These are phyloP conservation scores for Ilex asprella DNA, from an alignment of 257 asterid species.

Conservation along the genomic window DNA sequence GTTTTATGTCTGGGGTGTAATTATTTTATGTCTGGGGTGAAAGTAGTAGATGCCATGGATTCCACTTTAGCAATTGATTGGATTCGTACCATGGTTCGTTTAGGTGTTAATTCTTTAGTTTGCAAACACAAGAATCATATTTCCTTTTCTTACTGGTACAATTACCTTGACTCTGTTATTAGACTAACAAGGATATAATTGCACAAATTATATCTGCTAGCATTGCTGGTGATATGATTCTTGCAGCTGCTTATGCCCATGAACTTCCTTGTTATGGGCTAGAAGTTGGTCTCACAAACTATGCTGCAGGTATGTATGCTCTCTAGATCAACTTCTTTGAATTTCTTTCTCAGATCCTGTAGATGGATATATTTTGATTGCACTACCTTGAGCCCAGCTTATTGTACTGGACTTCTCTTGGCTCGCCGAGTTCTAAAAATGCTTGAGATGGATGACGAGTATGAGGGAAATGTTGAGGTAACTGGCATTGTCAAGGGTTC, in stretches of 20 bases:
- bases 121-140: neutral
- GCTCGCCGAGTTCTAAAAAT: constrained; percentile 67
- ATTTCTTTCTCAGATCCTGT: neutral
- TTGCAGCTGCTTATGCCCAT: constrained; percentile 58
- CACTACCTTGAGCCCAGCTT: constrained; percentile 34
- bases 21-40: neutral
- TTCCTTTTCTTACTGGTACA: neutral
- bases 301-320: constrained; percentile 48
- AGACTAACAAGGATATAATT: constrained; percentile 62
- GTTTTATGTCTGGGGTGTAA: neutral
- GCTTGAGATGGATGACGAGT: constrained; percentile 73
- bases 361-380: constrained; percentile 5
- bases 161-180: constrained; percentile 24
- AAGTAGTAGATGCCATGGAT: neutral
- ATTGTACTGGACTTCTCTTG: constrained; percentile 70
- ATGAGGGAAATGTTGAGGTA: constrained; percentile 70
- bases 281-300: constrained; percentile 60
- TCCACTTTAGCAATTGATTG: neutral
- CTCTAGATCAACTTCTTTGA: neutral
- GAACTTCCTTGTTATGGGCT: constrained; percentile 66
- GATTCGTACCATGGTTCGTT: too few relatives aligned
- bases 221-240: constrained; percentile 58
- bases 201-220: constrained; percentile 66
- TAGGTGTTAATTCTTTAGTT: neutral
- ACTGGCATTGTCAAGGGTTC: neutral